Evolutionary conservation across 2,329 filamentous ascomycete genomes (phyloP), one percentile per base, ranked within the genome.

Genomic region (Hysterium pulicare): DNA sequence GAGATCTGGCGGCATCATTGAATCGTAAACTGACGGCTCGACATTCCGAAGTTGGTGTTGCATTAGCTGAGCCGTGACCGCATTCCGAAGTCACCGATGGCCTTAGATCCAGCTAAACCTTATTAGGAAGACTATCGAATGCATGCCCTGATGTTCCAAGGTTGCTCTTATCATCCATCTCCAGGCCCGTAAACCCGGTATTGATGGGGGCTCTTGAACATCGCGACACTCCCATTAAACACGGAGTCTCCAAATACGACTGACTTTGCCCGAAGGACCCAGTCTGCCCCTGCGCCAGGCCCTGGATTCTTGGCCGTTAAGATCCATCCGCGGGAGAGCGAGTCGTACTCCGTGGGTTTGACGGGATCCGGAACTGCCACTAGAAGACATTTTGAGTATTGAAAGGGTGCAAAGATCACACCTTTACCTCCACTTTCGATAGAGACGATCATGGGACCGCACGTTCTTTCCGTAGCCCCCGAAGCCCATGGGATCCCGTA

Each of bases 191-290:
- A 28, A 8, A 28, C 24, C 7, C 24, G 24, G 13, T 28, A 28
- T 28, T 7, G 24, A 28, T 28, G 7, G 24, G 24, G 7, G 24
- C 8, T 13, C 7, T 28, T 28, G 13, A 28, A 8, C 39, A 58
- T 49, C 8, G 54, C 58, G 6, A 48, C 21, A 42, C 62, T 57
- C 2, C 23, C 43, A 31, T 44, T 44, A 21, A 64, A 62, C 8
- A 41, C 39, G 10, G 20, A 40, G 42, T 70, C 69, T 15, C 63
- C 65, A 55, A 71, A 71, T 5, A 71, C 44, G 2, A 66, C 58
- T 2, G 61, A 61, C 52, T 72, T 72, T 3, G 60, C 60, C 23
- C 64, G 51, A 21, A 71, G 28, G 2, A 62, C 69, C 70, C 70
- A 72, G 20, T 63, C 59, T 6, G 59, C 57, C n/a, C 15, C 53